phyloP scores from a whole-genome alignment of 2,329 filamentous ascomycete genomes.

The Apiospora saccharicola region DNA sequence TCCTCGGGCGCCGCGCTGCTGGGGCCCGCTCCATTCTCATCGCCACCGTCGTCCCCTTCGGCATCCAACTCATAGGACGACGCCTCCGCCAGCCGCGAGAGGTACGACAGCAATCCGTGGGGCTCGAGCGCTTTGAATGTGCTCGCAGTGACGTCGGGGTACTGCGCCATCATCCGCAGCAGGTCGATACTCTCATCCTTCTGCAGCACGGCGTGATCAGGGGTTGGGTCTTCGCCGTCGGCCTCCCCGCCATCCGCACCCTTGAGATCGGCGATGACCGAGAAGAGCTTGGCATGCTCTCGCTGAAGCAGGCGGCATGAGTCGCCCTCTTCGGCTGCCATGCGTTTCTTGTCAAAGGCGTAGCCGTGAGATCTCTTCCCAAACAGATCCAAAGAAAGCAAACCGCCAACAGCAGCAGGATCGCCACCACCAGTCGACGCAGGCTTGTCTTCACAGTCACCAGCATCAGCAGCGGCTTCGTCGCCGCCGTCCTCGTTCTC shows the following conservation, averaged over 20 bases:
- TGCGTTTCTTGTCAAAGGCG: constrained; percentile 79
- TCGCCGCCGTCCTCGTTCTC: background rate
- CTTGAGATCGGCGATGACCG: constrained; percentile 65
- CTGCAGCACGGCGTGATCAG: constrained; percentile 48
- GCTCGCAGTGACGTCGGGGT: constrained; percentile 69
- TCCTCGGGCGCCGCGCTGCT: constrained; percentile 50
- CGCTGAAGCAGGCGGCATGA: constrained; percentile 88
- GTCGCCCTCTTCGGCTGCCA: constrained; percentile 86
- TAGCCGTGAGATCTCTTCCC: constrained; percentile 58
- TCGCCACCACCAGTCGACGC: background rate
- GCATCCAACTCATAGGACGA: background rate
- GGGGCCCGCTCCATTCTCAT: constrained; percentile 25
- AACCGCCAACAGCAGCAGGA: constrained; percentile 26
- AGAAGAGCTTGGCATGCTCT: constrained; percentile 76
- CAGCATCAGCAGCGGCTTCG: background rate
- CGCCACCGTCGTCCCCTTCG: constrained; percentile 30
- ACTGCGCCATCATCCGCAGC: constrained; percentile 64
- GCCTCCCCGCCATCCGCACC: constrained; percentile 60
- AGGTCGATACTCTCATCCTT: constrained; percentile 53
- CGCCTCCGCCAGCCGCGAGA: constrained; percentile 40
- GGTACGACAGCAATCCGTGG: constrained; percentile 68
- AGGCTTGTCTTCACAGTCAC: background rate
- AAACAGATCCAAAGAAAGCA: constrained; percentile 45
- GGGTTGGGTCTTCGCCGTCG: constrained; percentile 57
- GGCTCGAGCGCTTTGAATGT: constrained; percentile 71